phyloP scores from a whole-genome alignment of 208 protist genomes.

The Novymonas esmeraldas region DNA sequence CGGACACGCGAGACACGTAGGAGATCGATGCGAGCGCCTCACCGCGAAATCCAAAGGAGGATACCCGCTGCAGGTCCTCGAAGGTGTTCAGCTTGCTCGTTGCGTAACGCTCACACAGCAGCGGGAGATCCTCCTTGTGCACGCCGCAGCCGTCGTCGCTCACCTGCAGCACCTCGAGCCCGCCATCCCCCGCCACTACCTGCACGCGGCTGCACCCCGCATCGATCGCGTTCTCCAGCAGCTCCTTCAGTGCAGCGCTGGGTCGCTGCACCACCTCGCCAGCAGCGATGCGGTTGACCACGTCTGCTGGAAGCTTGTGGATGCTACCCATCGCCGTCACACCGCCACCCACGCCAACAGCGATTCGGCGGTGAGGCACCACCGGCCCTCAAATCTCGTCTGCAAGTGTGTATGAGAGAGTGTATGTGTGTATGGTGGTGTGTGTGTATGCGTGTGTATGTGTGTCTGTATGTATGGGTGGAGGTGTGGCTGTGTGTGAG shows the following conservation, averaged over 20 bases:
- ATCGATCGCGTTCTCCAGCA: slow-evolving; percentile 98
- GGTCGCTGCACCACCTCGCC: slow-evolving; percentile 99
- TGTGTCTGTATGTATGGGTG: not conserved
- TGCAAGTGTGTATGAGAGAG: not conserved
- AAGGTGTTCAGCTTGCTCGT: slow-evolving; percentile 94
- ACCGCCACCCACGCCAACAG: too few species aligned
- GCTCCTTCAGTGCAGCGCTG: slow-evolving; percentile 97
- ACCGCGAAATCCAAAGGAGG: slow-evolving; percentile 93
- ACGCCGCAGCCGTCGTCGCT: slow-evolving; percentile 98
- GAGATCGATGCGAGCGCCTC: slow-evolving; percentile 91
- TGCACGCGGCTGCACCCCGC: slow-evolving; percentile 92
- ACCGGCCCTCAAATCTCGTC: not conserved
- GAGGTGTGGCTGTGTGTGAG: slow-evolving; percentile 5
- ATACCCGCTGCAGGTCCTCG: slow-evolving; percentile 86
- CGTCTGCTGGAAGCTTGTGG: slow-evolving; percentile 87
- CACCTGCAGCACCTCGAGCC: slow-evolving; percentile 97
- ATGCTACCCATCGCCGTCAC: slow-evolving; percentile 63
- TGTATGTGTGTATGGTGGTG: not conserved
- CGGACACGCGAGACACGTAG: slow-evolving; percentile 77
- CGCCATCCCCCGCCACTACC: slow-evolving; percentile 91
- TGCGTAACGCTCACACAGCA: slow-evolving; percentile 98
- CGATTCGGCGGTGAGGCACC: too few species aligned
- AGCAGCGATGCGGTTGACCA: slow-evolving; percentile 98
- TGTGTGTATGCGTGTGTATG: not conserved
- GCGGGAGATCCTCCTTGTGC: slow-evolving; percentile 90